These are phyloP conservation scores for Fusarium xyrophilum DNA, from an alignment of 2,329 filamentous ascomycete species.

Conservation along the genomic window DNA sequence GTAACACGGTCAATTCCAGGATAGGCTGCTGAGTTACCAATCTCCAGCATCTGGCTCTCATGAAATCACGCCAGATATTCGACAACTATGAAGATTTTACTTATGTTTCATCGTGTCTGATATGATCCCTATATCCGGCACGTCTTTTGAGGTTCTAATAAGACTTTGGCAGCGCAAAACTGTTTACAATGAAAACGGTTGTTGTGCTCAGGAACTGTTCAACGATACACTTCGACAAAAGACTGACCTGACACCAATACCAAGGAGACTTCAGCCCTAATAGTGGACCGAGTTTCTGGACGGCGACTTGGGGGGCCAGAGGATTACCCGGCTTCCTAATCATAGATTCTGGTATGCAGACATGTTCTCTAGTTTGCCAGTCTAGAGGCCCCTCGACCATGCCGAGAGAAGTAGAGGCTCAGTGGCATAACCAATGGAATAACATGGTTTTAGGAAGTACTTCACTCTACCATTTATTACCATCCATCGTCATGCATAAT, in stretches of 20 bases:
- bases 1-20: fast-evolving
- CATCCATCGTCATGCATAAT: no score
- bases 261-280: background rate
- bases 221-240: fast-evolving
- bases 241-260: fast-evolving
- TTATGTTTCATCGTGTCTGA: fast-evolving
- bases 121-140: fast-evolving
- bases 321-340: background rate
- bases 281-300: background rate
- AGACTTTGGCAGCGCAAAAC: no score
- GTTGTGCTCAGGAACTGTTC: background rate
- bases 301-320: background rate
- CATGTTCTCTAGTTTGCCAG: background rate
- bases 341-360: background rate
- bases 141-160: fast-evolving
- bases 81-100: fast-evolving
- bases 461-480: no score
- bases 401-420: background rate
- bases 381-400: background rate
- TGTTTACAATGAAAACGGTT: fast-evolving
- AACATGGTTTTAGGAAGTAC: background rate
- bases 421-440: background rate
- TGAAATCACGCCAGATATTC: background rate
- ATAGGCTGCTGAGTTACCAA: background rate
- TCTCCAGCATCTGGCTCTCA: background rate